Percentiles rank a stretch among this genome's conserved stretches.
Conservation (phyloP, 2,329 filamentous ascomycete species). For the Neonectria hederae region DNA sequence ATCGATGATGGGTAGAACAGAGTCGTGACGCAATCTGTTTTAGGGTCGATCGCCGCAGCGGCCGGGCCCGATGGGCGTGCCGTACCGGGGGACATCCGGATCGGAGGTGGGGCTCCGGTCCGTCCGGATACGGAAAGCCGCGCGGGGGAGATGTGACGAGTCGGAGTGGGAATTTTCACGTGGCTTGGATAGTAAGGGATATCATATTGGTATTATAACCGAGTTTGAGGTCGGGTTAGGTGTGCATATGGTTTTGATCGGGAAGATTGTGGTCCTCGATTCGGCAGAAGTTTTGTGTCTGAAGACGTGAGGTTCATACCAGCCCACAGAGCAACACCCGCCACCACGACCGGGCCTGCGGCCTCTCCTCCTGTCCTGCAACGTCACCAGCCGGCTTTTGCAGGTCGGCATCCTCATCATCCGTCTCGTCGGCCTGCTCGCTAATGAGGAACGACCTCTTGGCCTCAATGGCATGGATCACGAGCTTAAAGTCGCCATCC, state of each 20-base stretch:
- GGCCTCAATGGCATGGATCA: slow-evolving; percentile 45
- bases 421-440: slow-evolving; percentile 14
- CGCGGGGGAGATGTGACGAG: background rate
- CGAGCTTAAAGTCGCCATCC: slow-evolving; percentile 68
- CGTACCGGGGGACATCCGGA: slow-evolving; percentile 19
- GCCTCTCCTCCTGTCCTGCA: background rate
- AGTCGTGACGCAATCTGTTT: slow-evolving; percentile 19
- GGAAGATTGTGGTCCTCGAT: background rate
- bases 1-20: background rate
- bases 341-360: slow-evolving; percentile 34
- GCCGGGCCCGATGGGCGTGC: slow-evolving; percentile 18
- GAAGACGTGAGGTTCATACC: slow-evolving; percentile 23
- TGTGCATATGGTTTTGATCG: background rate
- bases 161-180: background rate
- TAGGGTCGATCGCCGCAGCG: slow-evolving; percentile 4
- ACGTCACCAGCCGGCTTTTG: slow-evolving; percentile 25
- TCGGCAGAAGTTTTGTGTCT: background rate
- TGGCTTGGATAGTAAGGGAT: background rate
- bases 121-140: slow-evolving; percentile 14
- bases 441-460: slow-evolving; percentile 25
- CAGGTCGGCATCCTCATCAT: slow-evolving; percentile 39
- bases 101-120: slow-evolving; percentile 18
- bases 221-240: background rate
- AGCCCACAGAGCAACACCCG: slow-evolving; percentile 43
- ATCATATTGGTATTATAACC: background rate